Percentiles rank a stretch among this genome's conserved stretches.
Conservation (phyloP, 2,329 filamentous ascomycete species). For the Sporothrix sp. region DNA sequence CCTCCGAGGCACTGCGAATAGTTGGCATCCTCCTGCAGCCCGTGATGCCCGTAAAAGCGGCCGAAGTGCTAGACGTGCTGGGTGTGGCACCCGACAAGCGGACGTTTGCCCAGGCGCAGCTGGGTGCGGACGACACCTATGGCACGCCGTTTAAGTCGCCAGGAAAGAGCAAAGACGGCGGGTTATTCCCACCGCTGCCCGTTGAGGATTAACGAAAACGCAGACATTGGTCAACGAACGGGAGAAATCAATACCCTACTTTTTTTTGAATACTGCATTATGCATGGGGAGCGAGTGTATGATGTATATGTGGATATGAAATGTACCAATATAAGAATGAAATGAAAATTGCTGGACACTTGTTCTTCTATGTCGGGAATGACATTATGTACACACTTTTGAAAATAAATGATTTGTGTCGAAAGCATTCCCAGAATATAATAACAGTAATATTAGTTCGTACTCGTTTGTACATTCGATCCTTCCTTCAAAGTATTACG, state of each 20-base stretch:
- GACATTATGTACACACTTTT: too few relatives aligned
- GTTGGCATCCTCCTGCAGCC: conserved; percentile 79
- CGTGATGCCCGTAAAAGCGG: conserved; percentile 74
- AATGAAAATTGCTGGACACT: too few relatives aligned
- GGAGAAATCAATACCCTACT: neutral
- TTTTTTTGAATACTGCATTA: neutral
- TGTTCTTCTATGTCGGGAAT: too few relatives aligned
- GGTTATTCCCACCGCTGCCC: conserved; percentile 43
- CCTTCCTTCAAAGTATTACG: too few relatives aligned
- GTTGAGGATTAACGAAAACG: conserved; percentile 28
- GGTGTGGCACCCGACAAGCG: conserved; percentile 57
- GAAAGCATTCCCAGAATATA: too few relatives aligned
- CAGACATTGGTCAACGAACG: too few relatives aligned
- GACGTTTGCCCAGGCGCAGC: conserved; percentile 49
- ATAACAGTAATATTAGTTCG: too few relatives aligned
- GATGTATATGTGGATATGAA: neutral
- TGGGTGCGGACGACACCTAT: conserved; percentile 60
- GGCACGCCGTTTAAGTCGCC: conserved; percentile 37
- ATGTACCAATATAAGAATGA: neutral
- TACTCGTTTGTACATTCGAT: too few relatives aligned
- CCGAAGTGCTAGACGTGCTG: conserved; percentile 63
- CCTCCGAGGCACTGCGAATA: conserved; percentile 68
- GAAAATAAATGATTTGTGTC: neutral
- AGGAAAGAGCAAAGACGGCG: conserved; percentile 30
- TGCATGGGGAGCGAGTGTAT: conserved; percentile 19